Evolutionary conservation across 169 alveolate genomes (phyloP).

Genomic region (Plasmodium vinckei): DNA sequence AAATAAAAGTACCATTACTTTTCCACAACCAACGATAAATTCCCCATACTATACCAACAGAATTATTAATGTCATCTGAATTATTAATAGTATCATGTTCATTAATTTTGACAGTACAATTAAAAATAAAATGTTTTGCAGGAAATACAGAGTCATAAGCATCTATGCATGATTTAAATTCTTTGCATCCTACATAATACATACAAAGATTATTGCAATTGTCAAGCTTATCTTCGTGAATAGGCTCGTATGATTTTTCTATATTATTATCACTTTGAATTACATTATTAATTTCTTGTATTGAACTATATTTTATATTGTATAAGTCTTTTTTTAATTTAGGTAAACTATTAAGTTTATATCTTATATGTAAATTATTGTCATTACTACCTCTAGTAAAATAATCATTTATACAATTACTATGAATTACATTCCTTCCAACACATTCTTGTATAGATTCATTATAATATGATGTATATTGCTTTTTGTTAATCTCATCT

Average conservation of each 20-base stretch:
- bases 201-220: constrained; percentile 23
- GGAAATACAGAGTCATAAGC: constrained; percentile 66
- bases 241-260: constrained; percentile 4
- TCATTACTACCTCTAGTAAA: constrained; percentile 33
- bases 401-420: constrained; percentile 65
- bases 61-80: constrained; percentile 13
- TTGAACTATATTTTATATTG: constrained; percentile 70
- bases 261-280: not conserved
- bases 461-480: constrained; percentile 46
- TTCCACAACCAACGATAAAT: constrained; percentile 86
- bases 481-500: constrained; percentile 35
- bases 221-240: not conserved
- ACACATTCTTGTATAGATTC: constrained; percentile 24
- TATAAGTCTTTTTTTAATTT: constrained; percentile 23
- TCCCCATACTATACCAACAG: constrained; percentile 82
- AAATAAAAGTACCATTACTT: constrained; percentile 80
- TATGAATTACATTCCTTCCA: constrained; percentile 30
- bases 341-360: constrained; percentile 35
- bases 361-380: constrained; percentile 39
- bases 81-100: constrained; percentile 4
- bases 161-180: constrained; percentile 54
- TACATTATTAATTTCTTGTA: constrained; percentile 62
- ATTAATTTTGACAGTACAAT: constrained; percentile 75
- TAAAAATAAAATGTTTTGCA: constrained; percentile 77
- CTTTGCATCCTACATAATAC: constrained; percentile 73